Evolutionary conservation across 768 basidiomycete species (phyloP).

Genomic region (Lentinula guzmanii): DNA sequence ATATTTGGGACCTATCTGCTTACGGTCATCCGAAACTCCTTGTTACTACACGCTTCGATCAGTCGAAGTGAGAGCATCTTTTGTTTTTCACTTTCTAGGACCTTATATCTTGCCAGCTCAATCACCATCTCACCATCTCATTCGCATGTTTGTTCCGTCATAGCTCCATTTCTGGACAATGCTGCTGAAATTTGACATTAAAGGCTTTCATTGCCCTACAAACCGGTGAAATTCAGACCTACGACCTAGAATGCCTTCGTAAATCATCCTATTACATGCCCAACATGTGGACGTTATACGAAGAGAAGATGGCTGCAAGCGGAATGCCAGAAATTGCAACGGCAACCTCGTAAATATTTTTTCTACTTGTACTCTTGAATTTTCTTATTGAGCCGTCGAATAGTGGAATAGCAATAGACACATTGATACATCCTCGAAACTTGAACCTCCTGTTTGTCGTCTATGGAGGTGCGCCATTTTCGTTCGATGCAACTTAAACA

Average conservation of each 20-base stretch:
- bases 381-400: slow-evolving; percentile 10
- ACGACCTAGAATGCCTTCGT: slow-evolving; percentile 64
- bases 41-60: slow-evolving; percentile 42
- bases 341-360: slow-evolving; percentile 27
- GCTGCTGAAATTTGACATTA: neutral
- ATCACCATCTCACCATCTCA: slow-evolving; percentile 64
- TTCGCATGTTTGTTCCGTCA: slow-evolving; percentile 49
- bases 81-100: neutral
- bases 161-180: neutral
- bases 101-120: slow-evolving; percentile 32
- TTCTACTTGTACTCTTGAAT: neutral
- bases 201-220: slow-evolving; percentile 44
- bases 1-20: slow-evolving; percentile 54
- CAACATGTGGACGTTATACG: slow-evolving; percentile 72
- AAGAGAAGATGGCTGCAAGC: slow-evolving; percentile 43
- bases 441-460: slow-evolving; percentile 67
- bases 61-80: slow-evolving; percentile 28
- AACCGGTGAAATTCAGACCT: slow-evolving; percentile 62
- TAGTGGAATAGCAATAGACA: slow-evolving; percentile 52
- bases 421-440: slow-evolving; percentile 65
- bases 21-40: slow-evolving; percentile 49
- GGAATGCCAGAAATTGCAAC: slow-evolving; percentile 30
- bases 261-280: slow-evolving; percentile 65
- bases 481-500: neutral
- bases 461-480: slow-evolving; percentile 53